Evolutionary conservation across 768 basidiomycete genomes (phyloP).

Genomic region (Botryobasidium botryosum): DNA sequence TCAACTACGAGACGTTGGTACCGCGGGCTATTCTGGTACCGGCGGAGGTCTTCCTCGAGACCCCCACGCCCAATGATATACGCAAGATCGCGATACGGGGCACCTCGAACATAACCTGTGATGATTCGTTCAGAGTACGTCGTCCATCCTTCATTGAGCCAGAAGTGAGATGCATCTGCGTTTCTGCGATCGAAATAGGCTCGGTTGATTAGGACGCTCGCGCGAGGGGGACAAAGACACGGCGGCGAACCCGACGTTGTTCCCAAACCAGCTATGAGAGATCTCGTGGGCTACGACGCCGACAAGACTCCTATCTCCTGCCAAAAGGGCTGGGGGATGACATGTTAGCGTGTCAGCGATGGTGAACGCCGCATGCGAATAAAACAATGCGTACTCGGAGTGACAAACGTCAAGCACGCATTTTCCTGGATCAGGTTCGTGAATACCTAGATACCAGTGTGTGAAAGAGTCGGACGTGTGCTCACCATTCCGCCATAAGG

Average conservation of each 20-base stretch:
- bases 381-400: conserved; percentile 41
- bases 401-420: conserved; percentile 70
- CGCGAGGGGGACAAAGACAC: background rate
- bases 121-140: conserved; percentile 81
- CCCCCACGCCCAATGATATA: conserved; percentile 59
- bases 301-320: conserved; percentile 71
- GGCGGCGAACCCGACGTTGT: conserved; percentile 52
- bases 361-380: conserved; percentile 2
- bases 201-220: background rate
- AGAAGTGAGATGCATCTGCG: conserved; percentile 60
- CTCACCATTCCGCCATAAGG: conserved; percentile 81
- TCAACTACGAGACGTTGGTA: conserved; percentile 67
- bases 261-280: conserved; percentile 82
- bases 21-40: conserved; percentile 41
- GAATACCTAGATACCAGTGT: background rate
- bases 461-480: background rate
- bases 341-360: background rate
- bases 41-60: conserved; percentile 49
- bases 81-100: conserved; percentile 61
- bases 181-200: conserved; percentile 17
- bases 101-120: conserved; percentile 47
- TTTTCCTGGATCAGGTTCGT: conserved; percentile 43
- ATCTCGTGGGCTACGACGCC: conserved; percentile 69
- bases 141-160: conserved; percentile 87
- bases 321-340: conserved; percentile 42